These are phyloP conservation scores for Verticillium longisporum DNA, from an alignment of 2,329 filamentous ascomycete species.

Conservation along the genomic window DNA sequence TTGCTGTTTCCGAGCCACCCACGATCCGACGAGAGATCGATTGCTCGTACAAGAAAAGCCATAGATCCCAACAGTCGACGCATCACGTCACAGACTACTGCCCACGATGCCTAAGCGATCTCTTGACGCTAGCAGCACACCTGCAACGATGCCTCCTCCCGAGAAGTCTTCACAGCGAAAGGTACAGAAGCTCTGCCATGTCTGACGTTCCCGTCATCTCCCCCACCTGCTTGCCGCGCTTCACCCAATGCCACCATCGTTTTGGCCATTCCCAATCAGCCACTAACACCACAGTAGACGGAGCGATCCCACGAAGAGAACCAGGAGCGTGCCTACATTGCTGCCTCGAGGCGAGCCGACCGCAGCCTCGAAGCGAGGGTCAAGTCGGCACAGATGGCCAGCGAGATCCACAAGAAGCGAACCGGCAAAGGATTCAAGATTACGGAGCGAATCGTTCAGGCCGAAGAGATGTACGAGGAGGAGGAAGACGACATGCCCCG, in stretches of 20 bases:
- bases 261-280: neutral
- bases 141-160: slow-evolving; percentile 19
- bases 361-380: slow-evolving; percentile 81
- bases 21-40: neutral
- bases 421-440: slow-evolving; percentile 79
- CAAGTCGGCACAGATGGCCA: slow-evolving; percentile 80
- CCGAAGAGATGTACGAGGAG: slow-evolving; percentile 95
- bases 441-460: slow-evolving; percentile 68
- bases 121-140: slow-evolving; percentile 18
- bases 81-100: slow-evolving; percentile 3
- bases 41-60: neutral
- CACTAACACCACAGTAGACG: slow-evolving; percentile 37
- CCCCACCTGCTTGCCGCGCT: neutral
- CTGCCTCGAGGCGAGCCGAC: slow-evolving; percentile 80
- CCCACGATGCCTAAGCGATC: slow-evolving; percentile 31
- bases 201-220: neutral
- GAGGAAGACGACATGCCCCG: slow-evolving; percentile 75
- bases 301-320: slow-evolving; percentile 76
- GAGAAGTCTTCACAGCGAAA: slow-evolving; percentile 18
- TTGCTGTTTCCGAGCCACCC: neutral
- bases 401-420: slow-evolving; percentile 81
- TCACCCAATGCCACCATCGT: neutral
- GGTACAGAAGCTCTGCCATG: slow-evolving; percentile 11
- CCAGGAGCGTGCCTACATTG: slow-evolving; percentile 84
- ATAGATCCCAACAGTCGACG: neutral